Percentiles rank a stretch among this genome's conserved stretches.
phyloP scores from a whole-genome alignment of 1,284 basidiomycete species.

The Cutaneotrichosporon sp. region DNA sequence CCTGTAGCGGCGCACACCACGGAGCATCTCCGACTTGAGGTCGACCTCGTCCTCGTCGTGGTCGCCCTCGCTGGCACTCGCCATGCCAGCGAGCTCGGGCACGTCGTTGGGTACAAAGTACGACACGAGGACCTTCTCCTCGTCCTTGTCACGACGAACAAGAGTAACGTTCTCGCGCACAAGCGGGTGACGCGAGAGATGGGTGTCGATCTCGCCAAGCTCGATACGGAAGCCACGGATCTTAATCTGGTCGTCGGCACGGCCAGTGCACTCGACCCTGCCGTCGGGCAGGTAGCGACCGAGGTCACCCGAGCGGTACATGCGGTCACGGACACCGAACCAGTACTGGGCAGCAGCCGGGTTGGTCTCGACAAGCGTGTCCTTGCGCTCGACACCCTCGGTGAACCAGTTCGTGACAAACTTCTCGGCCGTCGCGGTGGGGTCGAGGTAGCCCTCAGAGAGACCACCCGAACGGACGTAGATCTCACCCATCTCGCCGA shows the following conservation, averaged over 20 bases:
- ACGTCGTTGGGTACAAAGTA: constrained; percentile 92
- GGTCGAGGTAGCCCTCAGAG: constrained; percentile 91
- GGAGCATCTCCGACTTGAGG: constrained; percentile 59
- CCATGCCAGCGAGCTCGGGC: constrained; percentile 67
- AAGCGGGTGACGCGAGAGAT: constrained; percentile 88
- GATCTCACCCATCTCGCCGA: constrained; percentile 98
- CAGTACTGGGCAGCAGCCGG: constrained; percentile 72
- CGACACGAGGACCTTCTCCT: constrained; percentile 97
- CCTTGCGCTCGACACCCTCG: constrained; percentile 59
- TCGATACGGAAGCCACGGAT: constrained; percentile 99
- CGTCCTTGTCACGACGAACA: constrained; percentile 96
- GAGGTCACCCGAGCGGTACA: constrained; percentile 97
- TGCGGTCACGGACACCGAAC: constrained; percentile 96
- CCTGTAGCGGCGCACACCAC: constrained; percentile 77
- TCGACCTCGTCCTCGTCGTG: constrained; percentile 59
- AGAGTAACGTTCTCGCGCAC: constrained; percentile 96
- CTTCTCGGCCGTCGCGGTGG: constrained; percentile 80
- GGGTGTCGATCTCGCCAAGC: constrained; percentile 96
- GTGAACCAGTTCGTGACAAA: constrained; percentile 93
- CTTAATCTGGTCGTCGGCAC: constrained; percentile 99
- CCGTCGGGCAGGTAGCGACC: constrained; percentile 93
- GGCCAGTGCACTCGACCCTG: constrained; percentile 92
- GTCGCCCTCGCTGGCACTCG: constrained; percentile 64
- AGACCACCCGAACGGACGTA: constrained; percentile 96
- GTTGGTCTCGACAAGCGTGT: constrained; percentile 65